Evolutionary conservation across 2,329 filamentous ascomycete species (phyloP), one percentile per base, ranked within the genome.

Genomic region (Ophioceras dolichostomum): DNA sequence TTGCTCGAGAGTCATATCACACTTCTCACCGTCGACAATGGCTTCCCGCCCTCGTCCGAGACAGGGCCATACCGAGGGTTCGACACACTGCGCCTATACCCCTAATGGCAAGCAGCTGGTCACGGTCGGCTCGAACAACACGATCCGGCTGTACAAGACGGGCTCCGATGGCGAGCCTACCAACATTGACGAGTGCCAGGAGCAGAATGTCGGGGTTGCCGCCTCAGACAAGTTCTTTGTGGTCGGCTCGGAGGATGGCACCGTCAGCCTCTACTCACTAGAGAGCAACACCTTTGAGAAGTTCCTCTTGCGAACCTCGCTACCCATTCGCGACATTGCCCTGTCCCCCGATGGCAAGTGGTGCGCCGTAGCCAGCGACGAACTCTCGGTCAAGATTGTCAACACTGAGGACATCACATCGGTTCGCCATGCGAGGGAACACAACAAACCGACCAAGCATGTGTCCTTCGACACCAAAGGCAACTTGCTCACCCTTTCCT

Each of bases 281-380:
- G 68, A 74, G 39, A 76, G 74, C 3, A 79, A 79, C 50, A 59
- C 67, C 20, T 85, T 93, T 60, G 84, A 94, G 43, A 79, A 80
- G 41, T 82, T 93, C 46, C 72, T 98, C 36, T 72, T 87, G 19
- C 79, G 91, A 45, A 84, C 80, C 40, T 79, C 86, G n/a, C 65
- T 95, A 3, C 85, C 91, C 1, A 76, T 95, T 22, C 76, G 91
- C 50, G 87, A 95, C 55, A 67, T 98, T 37, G 79, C 84, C 4
- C 65, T 98, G 12, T 88, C 86, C 3, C 73, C 76, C 2, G 83
- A 96, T 54, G 72, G 75, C 0, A 73, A 83, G 49, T 96, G 87
- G 88, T 84, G 81, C 45, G 91, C 91, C 21, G 86, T 96, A 19
- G 87, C 88, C n/a, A 95, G 88, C 67, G 93, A 96, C 56, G 91